These are phyloP conservation scores for Corynascus novoguineensis DNA, from an alignment of 495 filamentous ascomycete genomes.

Conservation along the genomic window DNA sequence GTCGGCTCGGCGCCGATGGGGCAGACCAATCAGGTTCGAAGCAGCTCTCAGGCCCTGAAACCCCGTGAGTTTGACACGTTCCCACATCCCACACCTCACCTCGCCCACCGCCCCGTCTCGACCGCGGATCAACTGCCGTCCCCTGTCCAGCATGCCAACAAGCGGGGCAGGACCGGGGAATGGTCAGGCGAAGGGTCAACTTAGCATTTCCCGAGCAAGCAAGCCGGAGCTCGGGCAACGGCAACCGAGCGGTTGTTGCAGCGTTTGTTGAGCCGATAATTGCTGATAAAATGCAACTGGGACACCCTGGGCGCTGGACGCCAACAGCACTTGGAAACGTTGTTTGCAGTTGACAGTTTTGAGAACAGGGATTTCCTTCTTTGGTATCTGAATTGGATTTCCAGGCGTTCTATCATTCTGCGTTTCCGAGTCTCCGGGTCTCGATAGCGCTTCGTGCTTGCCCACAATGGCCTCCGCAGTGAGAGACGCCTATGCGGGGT, in stretches of 20 bases:
- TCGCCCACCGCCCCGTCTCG: not conserved
- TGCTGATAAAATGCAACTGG: not conserved
- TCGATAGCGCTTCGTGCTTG: too few relatives aligned
- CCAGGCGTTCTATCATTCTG: too few relatives aligned
- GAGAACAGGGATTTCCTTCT: not conserved
- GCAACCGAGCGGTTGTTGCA: conserved; percentile 8
- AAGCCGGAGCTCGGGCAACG: conserved; percentile 14
- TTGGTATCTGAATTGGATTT: not conserved
- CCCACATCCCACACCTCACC: too few relatives aligned
- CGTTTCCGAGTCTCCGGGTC: too few relatives aligned
- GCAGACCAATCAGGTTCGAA: too few relatives aligned
- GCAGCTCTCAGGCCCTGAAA: too few relatives aligned
- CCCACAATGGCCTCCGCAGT: conserved; percentile 7
- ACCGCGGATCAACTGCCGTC: conserved; percentile 9
- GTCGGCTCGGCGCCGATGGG: too few relatives aligned
- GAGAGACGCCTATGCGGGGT: conserved; percentile 21
- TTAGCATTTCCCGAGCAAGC: conserved; percentile 9
- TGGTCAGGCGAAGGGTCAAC: not conserved
- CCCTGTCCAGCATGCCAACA: not conserved
- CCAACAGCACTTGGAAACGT: not conserved
- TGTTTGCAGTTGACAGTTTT: too few relatives aligned
- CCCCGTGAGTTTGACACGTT: too few relatives aligned
- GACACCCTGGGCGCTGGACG: not conserved
- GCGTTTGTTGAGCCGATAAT: not conserved
- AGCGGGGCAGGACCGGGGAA: conserved; percentile 4